Evolutionary conservation across 139 green algal genomes (phyloP), one percentile per base, ranked within the genome.

Genomic region (Chlamydomonas sp.): DNA sequence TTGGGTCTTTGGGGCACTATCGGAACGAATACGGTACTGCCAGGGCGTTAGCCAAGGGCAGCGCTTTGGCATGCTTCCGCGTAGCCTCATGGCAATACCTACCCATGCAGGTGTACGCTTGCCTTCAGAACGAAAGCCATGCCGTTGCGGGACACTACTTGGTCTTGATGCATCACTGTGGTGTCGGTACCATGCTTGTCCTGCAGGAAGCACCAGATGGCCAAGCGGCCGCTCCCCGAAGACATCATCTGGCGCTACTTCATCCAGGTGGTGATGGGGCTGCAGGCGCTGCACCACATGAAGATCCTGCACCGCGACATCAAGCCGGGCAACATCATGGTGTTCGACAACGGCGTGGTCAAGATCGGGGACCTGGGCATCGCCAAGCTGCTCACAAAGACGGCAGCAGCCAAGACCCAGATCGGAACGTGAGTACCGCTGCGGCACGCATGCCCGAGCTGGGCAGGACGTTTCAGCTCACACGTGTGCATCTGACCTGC

Each of bases 331-430:
- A 97, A 97, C 91, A 88, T 96, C 57, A 85, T 97, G 83, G 79
- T 95, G 16, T 81, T 83, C 14, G 83, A 91, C 20, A 66, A 78
- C 4, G 93, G 93, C 17, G 68, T 93, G 20, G 85, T 96, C 71
- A 97, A 96, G 90, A 89, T 97, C 64, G 90, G 90, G 4, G 95
- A 97, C 91, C 91, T 97, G 80, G 95, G 95, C 59, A 96, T 97
- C 75, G 91, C 92, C 10, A 95, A 91, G 88, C 83, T 91, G 78
- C 83, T 91, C 7, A 91, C 78, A 6, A 79, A 89, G 77, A 91
- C 90, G 1, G 72, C 89, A 49, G 90, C 90, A 10, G 90, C 90
- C 63, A 93, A 94, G 77, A 97, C 95, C 1, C 96, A 97, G 92
- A 96, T 96, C 59, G 94, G 96, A 20, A 98, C 95, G 82, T 86